Evolutionary conservation across 345 rosid species (phyloP).

Genomic region (thale cress (Arabidopsis thaliana)): TAIR10.1 NC_003071.7:8284501-8285000

Average conservation of each 20-base stretch:
- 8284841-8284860: conserved; percentile 49
- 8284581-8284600: conserved; percentile 94
- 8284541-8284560: conserved; percentile 94
- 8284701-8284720: conserved; percentile 63
- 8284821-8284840: conserved; percentile 81
- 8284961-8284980: conserved; percentile 25
- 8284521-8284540: conserved; percentile 92
- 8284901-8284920: conserved; percentile 34
- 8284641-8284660: conserved; percentile 83
- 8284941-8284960: conserved; percentile 47
- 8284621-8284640: conserved; percentile 83
- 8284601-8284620: conserved; percentile 91
- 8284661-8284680: conserved; percentile 68
- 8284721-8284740: conserved; percentile 65
- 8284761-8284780: conserved; percentile 81
- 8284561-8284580: conserved; percentile 89
- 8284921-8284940: conserved; percentile 21
- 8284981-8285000: conserved; percentile 44
- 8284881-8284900: conserved; percentile 31
- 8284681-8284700: conserved; percentile 67
- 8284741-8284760: conserved; percentile 72
- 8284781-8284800: conserved; percentile 95
- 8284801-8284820: conserved; percentile 90
- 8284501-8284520: conserved; percentile 64
- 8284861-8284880: conserved; percentile 35